phyloP scores from a whole-genome alignment of 805 yeast species.

The Wickerhamiella vanderwaltii region DNA sequence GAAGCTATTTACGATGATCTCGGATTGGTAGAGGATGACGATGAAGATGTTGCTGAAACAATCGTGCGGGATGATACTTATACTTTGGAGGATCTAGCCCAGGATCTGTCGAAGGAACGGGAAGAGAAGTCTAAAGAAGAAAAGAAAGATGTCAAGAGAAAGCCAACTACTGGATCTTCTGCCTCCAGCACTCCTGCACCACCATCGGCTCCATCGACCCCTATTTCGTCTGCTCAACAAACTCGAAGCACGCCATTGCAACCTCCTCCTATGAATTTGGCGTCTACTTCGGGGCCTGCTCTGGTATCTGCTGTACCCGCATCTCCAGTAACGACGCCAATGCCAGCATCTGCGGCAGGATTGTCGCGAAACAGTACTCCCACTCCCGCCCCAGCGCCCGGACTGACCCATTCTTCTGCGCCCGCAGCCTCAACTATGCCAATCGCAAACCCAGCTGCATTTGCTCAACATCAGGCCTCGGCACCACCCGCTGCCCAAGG shows the following conservation, averaged over 20 bases:
- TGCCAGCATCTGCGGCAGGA: neutral
- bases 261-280: slow-evolving; percentile 19
- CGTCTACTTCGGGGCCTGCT: slow-evolving; percentile 19
- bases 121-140: slow-evolving; percentile 19
- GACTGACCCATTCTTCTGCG: neutral
- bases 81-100: slow-evolving; percentile 29
- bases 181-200: slow-evolving; percentile 17
- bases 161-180: slow-evolving; percentile 15
- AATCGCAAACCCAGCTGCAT: neutral
- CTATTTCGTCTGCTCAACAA: slow-evolving; percentile 1
- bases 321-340: neutral
- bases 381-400: slow-evolving; percentile 2
- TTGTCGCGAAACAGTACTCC: neutral
- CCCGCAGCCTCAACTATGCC: neutral
- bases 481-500: neutral
- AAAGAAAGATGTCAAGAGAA: slow-evolving; percentile 17
- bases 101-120: slow-evolving; percentile 25
- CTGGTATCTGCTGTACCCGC: slow-evolving; percentile 3
- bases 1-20: slow-evolving; percentile 84
- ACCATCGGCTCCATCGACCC: slow-evolving; percentile 12
- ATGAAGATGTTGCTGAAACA: slow-evolving; percentile 34
- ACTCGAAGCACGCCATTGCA: slow-evolving; percentile 12
- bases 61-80: slow-evolving; percentile 25
- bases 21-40: slow-evolving; percentile 49
- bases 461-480: neutral